Evolutionary conservation across 805 yeast genomes (phyloP), one percentile per base, ranked within the genome.

Genomic region (Wickerhamomyces subpelliculosus): DNA sequence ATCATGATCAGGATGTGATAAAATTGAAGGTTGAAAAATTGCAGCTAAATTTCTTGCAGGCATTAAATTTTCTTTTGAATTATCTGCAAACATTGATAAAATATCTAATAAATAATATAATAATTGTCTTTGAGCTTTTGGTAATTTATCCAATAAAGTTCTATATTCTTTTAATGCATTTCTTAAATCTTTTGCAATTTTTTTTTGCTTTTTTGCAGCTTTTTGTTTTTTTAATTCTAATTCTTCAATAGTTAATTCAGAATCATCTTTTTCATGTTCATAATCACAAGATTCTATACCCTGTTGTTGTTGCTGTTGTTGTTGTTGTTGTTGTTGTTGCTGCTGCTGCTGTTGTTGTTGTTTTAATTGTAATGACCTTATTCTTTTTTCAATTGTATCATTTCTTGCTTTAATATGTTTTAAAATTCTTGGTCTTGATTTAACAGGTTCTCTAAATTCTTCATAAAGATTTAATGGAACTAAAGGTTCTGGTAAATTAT

Each of bases 11-110:
- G 96, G 95, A 58, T 90, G 97, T 9, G 95, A 84, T 37, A 93
- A 67, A 14, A 93, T 78, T n/a, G 96, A 84, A 4, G 98, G 97
- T 63, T 93, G 98, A 65, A 93, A 93, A 40, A 93, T 85, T 2
- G 97, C 96, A 1, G 97, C 95, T 46, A 93, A 66, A 57, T 93
- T 93, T 50, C 87, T 75, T 1, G 95, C 85, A 2, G 96, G 79
- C 99, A 93, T 93, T 46, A 86, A 67, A 57, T 89, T 93, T 42
- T 75, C 75, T 35, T 73, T 75, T 13, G 94, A 72, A 52, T 84
- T 80, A 42, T 82, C 76, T 31, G 88, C 83, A 52, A 93, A 94
- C 64, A 88, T 74, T 12, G 95, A 82, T 41, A 93, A 67, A 46
- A 93, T 65, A 59, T 93, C 98, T 44, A 93, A 63, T 18, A 93